Conservation (phyloP, 1,284 basidiomycete species). For the Rhodotorula sp. region DNA sequence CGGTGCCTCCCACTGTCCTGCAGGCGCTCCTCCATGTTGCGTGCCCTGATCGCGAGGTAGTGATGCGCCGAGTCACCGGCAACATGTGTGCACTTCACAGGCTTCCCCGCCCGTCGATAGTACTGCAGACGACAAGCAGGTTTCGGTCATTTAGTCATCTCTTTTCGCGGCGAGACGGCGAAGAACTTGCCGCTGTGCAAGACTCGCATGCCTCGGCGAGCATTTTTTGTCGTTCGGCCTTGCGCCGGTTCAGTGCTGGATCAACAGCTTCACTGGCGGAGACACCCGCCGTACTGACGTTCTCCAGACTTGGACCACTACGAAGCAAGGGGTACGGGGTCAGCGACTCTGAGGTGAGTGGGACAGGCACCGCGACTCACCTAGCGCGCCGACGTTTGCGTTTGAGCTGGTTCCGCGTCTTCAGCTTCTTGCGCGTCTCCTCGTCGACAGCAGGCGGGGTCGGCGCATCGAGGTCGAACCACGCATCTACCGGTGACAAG, state of each 20-base stretch:
- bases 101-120: constrained; percentile 65
- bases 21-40: constrained; percentile 11
- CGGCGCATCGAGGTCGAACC: background rate
- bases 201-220: constrained; percentile 78
- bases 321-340: background rate
- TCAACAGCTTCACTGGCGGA: background rate
- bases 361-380: background rate
- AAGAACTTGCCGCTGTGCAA: constrained; percentile 66
- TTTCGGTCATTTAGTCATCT: background rate
- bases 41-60: constrained; percentile 17
- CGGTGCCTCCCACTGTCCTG: constrained; percentile 26
- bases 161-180: background rate
- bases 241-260: constrained; percentile 68
- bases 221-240: constrained; percentile 64
- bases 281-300: no score
- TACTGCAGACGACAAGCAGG: constrained; percentile 58
- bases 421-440: constrained; percentile 1
- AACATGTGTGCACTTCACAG: constrained; percentile 23
- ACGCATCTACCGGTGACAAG: background rate
- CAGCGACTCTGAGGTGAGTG: no score
- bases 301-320: no score
- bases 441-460: background rate
- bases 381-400: background rate
- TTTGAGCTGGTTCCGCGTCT: background rate
- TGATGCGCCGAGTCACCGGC: background rate